These are phyloP conservation scores for Forsythia suspensa DNA, from an alignment of 257 asterid genomes.

Conservation along the genomic window DNA sequence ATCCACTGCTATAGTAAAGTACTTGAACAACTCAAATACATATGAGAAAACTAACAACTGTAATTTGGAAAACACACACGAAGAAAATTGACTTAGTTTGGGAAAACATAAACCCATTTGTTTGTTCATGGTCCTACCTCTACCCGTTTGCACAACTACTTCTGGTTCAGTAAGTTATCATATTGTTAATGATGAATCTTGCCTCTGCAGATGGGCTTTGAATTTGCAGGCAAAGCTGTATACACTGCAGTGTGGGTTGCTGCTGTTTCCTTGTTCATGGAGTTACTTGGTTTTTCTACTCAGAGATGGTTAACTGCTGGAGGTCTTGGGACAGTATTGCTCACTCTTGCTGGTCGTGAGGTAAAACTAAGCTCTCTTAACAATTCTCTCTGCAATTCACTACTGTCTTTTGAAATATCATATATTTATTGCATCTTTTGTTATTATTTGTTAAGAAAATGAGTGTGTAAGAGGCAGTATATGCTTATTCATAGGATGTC, in stretches of 20 bases:
- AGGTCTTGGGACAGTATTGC: slow-evolving; percentile 96
- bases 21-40: background rate
- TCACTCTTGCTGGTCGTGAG: slow-evolving; percentile 99
- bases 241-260: slow-evolving; percentile 98
- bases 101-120: background rate
- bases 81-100: background rate
- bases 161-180: background rate
- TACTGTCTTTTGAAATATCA: background rate
- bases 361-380: slow-evolving; percentile 29
- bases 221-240: slow-evolving; percentile 89
- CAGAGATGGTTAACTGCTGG: slow-evolving; percentile 99
- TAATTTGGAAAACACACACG: background rate
- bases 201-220: slow-evolving; percentile 88
- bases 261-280: slow-evolving; percentile 96
- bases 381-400: background rate
- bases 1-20: background rate
- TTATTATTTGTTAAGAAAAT: background rate
- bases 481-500: background rate
- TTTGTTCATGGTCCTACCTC: background rate
- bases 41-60: background rate
- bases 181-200: background rate
- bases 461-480: background rate
- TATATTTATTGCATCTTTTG: background rate
- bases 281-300: slow-evolving; percentile 94
- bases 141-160: background rate